A percentile compares a stretch with the other conserved stretches of the same genome.
phyloP scores from a whole-genome alignment of 2,329 filamentous ascomycete genomes.

The Akanthomyces uredinophilus region DNA sequence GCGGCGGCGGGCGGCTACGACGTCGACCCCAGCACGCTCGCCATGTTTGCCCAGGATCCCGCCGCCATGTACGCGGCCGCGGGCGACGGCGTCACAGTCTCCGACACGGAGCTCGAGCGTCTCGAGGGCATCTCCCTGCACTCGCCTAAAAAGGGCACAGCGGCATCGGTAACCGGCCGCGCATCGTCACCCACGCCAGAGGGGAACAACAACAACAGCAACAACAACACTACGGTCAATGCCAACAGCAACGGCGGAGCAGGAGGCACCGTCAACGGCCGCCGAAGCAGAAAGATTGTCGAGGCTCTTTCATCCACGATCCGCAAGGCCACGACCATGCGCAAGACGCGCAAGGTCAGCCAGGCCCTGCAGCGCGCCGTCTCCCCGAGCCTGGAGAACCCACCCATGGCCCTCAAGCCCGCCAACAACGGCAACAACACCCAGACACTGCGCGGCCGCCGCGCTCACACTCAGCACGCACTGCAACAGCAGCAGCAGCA shows the following conservation, averaged over 20 bases:
- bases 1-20: constrained; percentile 23
- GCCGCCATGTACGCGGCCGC: background rate
- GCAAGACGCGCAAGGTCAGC: constrained; percentile 25
- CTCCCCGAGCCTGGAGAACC: constrained; percentile 30
- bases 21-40: constrained; percentile 26
- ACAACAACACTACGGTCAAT: constrained; percentile 27
- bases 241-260: constrained; percentile 15
- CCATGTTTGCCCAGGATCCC: constrained; percentile 17
- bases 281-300: constrained; percentile 36
- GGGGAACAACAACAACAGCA: constrained; percentile 22
- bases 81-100: constrained; percentile 27
- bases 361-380: constrained; percentile 20
- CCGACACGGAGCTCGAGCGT: constrained; percentile 42
- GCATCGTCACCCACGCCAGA: constrained; percentile 27
- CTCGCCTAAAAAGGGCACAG: constrained; percentile 28
- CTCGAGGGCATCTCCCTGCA: constrained; percentile 44
- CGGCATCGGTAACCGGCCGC: background rate
- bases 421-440: constrained; percentile 20
- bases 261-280: constrained; percentile 19
- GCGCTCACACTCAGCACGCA: constrained; percentile 18
- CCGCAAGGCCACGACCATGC: constrained; percentile 33
- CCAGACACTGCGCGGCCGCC: constrained; percentile 21
- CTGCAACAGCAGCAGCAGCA: background rate
- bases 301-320: constrained; percentile 38
- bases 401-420: constrained; percentile 30